Base-by-base conservation (phyloP, 2,329 filamentous ascomycete genomes). In the Colletotrichum coccodes region DNA sequence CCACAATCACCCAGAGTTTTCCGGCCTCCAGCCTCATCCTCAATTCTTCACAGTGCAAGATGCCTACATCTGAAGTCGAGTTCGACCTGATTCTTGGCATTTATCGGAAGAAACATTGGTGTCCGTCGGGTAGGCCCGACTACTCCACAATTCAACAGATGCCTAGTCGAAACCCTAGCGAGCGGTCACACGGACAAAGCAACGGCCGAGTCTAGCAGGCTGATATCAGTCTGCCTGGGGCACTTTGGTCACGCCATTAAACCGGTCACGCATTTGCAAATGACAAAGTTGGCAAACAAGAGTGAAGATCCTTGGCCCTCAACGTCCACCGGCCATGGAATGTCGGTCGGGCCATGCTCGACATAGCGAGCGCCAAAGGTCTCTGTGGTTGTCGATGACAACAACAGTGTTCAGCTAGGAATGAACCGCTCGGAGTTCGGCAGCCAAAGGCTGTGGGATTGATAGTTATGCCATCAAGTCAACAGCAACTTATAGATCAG, bases 371-470 rank as follows among this genome's bases (percentile, higher is more conserved):
- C 32, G 21, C 28, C 50, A 26, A 47, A 23, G 44, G 47, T 32
- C 21, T 42, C 30, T 32, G 49, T 36, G n/a, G 26, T 14, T 30
- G 50, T 63, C 50, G 42, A 26, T 40, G 3, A 38, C 44, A 36
- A 12, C 40, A 52, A 52, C 28, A 44, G n/a, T 52, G 21, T 44
- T 30, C 30, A 46, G 59, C 44, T 46, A 52, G 47, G 23, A 18
- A 36, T 60, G 54, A 14, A n/a, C 21, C 47, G 40, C 44, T 34
- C 65, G 65, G 53, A 59, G 36, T 60, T 65, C 54, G 54, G 61
- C 66, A 68, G 54, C 49, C 54, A 65, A 28, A 68, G 47, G 65
- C 61, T 53, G 40, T 38, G 54, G 54, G 61, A 38, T 52, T 60
- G 36, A 65, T 34, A 30, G 61, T 42, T 50, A 21, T 16, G 34